Evolutionary conservation across 2,329 filamentous ascomycete genomes (phyloP).

Genomic region (Diaporthe citriasiana): DNA sequence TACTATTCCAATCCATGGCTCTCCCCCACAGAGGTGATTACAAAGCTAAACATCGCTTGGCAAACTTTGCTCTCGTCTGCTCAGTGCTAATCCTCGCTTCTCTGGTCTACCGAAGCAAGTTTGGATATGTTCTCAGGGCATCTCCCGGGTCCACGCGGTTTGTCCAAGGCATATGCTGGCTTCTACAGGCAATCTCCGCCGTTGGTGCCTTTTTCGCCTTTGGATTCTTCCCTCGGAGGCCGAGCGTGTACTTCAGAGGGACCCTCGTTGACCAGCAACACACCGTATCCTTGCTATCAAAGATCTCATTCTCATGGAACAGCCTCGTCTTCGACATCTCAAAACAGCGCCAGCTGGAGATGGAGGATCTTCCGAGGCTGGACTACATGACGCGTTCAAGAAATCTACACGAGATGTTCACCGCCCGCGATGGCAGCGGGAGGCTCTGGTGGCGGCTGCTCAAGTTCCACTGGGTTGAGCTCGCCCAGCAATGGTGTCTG

Average conservation of each 20-base stretch:
- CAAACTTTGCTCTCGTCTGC: slow-evolving; percentile 48
- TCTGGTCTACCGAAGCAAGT: slow-evolving; percentile 48
- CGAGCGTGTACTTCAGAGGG: slow-evolving; percentile 51
- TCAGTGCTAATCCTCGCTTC: slow-evolving; percentile 46
- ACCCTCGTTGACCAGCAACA: slow-evolving; percentile 54
- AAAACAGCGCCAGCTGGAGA: slow-evolving; percentile 49
- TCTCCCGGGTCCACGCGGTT: slow-evolving; percentile 34
- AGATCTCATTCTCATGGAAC: slow-evolving; percentile 53
- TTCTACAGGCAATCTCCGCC: slow-evolving; percentile 47
- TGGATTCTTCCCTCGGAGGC: slow-evolving; percentile 51
- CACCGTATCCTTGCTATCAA: slow-evolving; percentile 49
- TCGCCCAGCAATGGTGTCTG: slow-evolving; percentile 51
- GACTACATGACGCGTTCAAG: slow-evolving; percentile 50
- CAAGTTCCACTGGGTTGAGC: slow-evolving; percentile 46
- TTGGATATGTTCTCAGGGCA: slow-evolving; percentile 45
- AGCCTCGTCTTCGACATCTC: slow-evolving; percentile 49
- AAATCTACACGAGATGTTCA: slow-evolving; percentile 47
- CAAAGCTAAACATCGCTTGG: slow-evolving; percentile 47
- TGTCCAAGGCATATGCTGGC: slow-evolving; percentile 46
- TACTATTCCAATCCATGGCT: slow-evolving; percentile 49
- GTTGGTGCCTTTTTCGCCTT: slow-evolving; percentile 47
- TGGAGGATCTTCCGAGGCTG: slow-evolving; percentile 51
- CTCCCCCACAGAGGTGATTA: slow-evolving; percentile 49
- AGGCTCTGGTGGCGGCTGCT: slow-evolving; percentile 53
- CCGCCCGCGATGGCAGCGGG: slow-evolving; percentile 42